Evolutionary conservation across 1,284 basidiomycete genomes (phyloP), one percentile per base, ranked within the genome.

Genomic region (Fomes fomentarius): DNA sequence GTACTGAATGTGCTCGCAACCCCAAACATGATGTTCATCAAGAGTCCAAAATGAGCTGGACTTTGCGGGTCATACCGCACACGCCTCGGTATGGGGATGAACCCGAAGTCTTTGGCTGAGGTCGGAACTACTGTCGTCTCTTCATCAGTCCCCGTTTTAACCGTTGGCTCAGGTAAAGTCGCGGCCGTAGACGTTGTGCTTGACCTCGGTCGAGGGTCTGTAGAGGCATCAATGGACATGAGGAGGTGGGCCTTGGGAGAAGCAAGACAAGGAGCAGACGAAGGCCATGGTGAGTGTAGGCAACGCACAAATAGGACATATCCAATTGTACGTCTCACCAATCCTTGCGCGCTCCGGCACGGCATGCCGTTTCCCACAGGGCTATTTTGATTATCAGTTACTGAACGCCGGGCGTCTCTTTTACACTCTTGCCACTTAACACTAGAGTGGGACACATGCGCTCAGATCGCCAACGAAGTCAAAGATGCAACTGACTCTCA

Each of bases 1-100:
- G 62, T 50, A 78, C 73, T 69, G 52, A 82, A 81, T n/a, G 88
- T 89, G 61, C 84, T 82, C n/a, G 80, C 82, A 52, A 87, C 73
- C 11, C 86, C 88, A 63, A 92, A 91, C 0, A 82, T 75, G 11
- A 73, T 63, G 51, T 90, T 91, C 54, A 91, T 70, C 43, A 79
- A 47, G 30, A 84, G 52, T 1, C 85, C 84, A 64, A 89, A 91
- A 41, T 82, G 74, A 41, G 81, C 81, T 1, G 84, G 83, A 31
- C 73, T 75, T 4, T 76, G 63, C 1, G 84, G 81, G 71, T 89
- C 74, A 63, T 87, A 85, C 31, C 80, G 82, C 11, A 89, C 74
- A 44, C 75, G 71, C 54, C 66, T 72, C 0, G 89, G 90, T 30
- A 92, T 87, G 0, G 87, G 87, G 6, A 91, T 60, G 56, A 91